Base-by-base conservation (phyloP, 2,329 filamentous ascomycete genomes). In the Aspergillus puulaauensis region DNA sequence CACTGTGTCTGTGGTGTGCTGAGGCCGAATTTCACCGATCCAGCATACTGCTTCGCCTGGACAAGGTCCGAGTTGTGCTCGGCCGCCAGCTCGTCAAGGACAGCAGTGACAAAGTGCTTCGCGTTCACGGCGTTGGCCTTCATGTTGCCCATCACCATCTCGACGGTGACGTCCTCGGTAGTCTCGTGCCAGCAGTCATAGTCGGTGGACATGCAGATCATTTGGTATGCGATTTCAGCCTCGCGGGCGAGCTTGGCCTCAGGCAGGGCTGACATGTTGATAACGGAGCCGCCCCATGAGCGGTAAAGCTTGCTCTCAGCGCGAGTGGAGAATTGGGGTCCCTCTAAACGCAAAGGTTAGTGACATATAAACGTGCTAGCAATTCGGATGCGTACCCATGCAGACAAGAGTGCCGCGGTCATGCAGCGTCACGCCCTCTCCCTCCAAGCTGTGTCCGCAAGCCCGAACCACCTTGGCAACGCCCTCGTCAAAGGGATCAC, bases 121-220 rank as follows among this genome's bases (percentile, higher is more conserved):
- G 95, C 95, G 70, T 98, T 99, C 71, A 88, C 83, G 52, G 90
- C 83, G 77, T 99, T 99, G 65, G 91, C 89, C 73, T 90, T 89
- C 95, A 99, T 99, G 77, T 96, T 91, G 60, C 86, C 89, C 87
- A 96, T 91, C 56, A 99, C 95, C 90, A 98, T 96, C 75, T 93
- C 90, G 21, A 99, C 95, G 61, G 92, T 93, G 61, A 99, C 95
- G 60, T 85, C 80, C 64, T 90, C 90, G 57, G 86, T 89, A 49
- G 84, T 84, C 19, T 84, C 86, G 51, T 93, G 90, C 95, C 95
- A 99, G 86, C 93, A 98, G 81, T 99, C 95, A 76, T 99, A 99
- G 80, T 99, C 95, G 27, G 95, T 99, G 35, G 91, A 91, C 95
- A 99, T 99, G 82, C 93, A 96, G 70, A 99, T 96, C 85, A 97